Evolutionary conservation across 2,329 filamentous ascomycete species (phyloP).

Genomic region (Venturia asperata): DNA sequence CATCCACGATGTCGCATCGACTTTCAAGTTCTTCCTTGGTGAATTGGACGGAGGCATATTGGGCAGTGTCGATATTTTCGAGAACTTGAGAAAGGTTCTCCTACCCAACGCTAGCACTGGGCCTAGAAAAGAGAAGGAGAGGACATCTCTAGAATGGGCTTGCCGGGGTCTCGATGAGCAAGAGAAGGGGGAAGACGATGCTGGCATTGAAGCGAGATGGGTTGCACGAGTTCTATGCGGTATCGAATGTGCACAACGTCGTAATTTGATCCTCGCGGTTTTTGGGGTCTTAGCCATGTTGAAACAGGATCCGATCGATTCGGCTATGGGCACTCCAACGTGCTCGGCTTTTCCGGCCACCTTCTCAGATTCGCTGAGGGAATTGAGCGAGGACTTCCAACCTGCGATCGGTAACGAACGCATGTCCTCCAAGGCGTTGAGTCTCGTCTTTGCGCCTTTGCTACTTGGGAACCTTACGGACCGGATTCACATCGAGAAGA

Average conservation of each 20-base stretch:
- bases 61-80: constrained; percentile 55
- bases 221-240: constrained; percentile 11
- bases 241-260: constrained; percentile 18
- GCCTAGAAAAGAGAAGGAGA: not conserved
- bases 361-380: not conserved
- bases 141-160: constrained; percentile 7
- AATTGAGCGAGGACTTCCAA: not conserved
- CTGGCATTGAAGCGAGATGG: not conserved
- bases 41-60: constrained; percentile 60
- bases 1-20: constrained; percentile 59
- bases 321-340: not conserved
- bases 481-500: constrained; percentile 11
- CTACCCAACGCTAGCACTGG: constrained; percentile 1
- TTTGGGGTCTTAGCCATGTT: constrained; percentile 21
- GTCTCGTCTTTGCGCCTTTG: constrained; percentile 20
- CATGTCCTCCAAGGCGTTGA: constrained; percentile 19
- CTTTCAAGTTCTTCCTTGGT: constrained; percentile 59
- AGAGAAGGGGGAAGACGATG: not conserved
- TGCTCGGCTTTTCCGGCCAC: not conserved
- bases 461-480: constrained; percentile 16
- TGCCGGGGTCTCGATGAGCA: constrained; percentile 15
- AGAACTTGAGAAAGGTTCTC: constrained; percentile 52
- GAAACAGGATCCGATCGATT: constrained; percentile 10
- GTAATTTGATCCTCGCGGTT: constrained; percentile 20
- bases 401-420: not conserved